These are phyloP conservation scores for Claviceps monticola DNA, from an alignment of 2,329 filamentous ascomycete genomes.

Conservation along the genomic window DNA sequence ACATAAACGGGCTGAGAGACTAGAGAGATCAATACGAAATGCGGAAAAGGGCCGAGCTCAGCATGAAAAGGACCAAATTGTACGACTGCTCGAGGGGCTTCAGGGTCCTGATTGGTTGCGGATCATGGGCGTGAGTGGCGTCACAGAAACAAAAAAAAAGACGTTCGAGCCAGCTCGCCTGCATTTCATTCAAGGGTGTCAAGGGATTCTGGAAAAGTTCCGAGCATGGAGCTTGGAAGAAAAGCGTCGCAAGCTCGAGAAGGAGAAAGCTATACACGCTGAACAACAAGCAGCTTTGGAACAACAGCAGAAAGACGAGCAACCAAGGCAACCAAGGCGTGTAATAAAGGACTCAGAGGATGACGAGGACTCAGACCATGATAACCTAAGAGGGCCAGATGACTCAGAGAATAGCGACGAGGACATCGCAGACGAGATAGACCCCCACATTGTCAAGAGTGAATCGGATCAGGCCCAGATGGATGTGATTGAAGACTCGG, in stretches of 20 bases:
- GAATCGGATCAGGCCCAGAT: slow-evolving; percentile 6
- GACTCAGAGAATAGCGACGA: slow-evolving; percentile 21
- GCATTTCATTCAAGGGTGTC: slow-evolving; percentile 73
- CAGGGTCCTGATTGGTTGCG: slow-evolving; percentile 88
- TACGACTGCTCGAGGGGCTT: slow-evolving; percentile 61
- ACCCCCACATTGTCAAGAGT: slow-evolving; percentile 5
- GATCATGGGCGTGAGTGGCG: slow-evolving; percentile 74
- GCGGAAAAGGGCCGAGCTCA: slow-evolving; percentile 50
- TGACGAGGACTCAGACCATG: slow-evolving; percentile 20
- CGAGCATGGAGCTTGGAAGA: slow-evolving; percentile 79
- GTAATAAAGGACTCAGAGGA: slow-evolving; percentile 16
- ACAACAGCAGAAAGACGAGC: slow-evolving; percentile 23
- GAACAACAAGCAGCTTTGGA: slow-evolving; percentile 13
- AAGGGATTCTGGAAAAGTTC: slow-evolving; percentile 76
- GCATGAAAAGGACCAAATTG: slow-evolving; percentile 52
- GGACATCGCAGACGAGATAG: slow-evolving; percentile 12
- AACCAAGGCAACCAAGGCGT: slow-evolving; percentile 10
- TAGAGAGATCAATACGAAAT: slow-evolving; percentile 50
- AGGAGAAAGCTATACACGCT: slow-evolving; percentile 38
- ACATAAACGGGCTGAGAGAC: slow-evolving; percentile 44
- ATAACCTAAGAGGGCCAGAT: background rate
- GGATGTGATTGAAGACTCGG: slow-evolving; percentile 21
- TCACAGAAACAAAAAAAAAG: slow-evolving; percentile 77
- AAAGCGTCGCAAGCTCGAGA: slow-evolving; percentile 64
- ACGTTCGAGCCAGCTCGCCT: slow-evolving; percentile 74